These are phyloP conservation scores for Cystobasidiaceae sp. DNA, from an alignment of 1,284 basidiomycete genomes.

Conservation along the genomic window DNA sequence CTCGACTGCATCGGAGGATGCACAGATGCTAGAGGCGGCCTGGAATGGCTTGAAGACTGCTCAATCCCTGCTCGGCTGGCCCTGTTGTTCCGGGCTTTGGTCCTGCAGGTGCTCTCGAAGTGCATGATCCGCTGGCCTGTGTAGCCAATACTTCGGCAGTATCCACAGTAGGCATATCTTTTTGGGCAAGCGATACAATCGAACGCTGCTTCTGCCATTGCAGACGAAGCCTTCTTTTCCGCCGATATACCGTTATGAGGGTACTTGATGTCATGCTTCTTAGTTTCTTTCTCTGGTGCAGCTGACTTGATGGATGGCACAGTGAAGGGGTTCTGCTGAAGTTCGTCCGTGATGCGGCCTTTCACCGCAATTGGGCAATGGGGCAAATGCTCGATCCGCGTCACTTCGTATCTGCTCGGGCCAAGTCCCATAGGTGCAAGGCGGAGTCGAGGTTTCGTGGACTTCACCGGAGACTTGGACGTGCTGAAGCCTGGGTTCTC, in stretches of 20 bases:
- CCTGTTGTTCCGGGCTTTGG: background rate
- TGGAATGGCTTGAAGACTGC: too few species aligned
- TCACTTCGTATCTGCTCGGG: background rate
- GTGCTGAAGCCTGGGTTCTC: background rate
- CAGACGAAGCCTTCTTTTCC: too few species aligned
- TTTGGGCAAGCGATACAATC: background rate
- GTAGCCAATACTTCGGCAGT: background rate
- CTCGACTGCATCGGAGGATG: too few species aligned
- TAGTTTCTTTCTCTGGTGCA: too few species aligned
- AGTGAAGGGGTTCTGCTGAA: too few species aligned
- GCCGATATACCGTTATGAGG: too few species aligned
- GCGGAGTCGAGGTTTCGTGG: background rate
- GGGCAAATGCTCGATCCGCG: background rate
- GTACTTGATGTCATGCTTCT: too few species aligned
- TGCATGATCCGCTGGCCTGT: background rate
- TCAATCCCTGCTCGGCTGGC: too few species aligned
- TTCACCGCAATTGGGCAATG: background rate
- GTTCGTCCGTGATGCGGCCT: background rate
- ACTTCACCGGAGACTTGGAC: background rate
- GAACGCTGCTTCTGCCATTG: background rate
- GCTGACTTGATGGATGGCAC: too few species aligned
- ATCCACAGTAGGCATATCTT: background rate
- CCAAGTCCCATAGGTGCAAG: background rate
- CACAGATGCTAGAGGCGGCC: too few species aligned
- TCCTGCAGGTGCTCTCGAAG: constrained; percentile 5